Base-by-base conservation (phyloP, 2,329 filamentous ascomycete species). In the Mycocentrospora acerina region DNA sequence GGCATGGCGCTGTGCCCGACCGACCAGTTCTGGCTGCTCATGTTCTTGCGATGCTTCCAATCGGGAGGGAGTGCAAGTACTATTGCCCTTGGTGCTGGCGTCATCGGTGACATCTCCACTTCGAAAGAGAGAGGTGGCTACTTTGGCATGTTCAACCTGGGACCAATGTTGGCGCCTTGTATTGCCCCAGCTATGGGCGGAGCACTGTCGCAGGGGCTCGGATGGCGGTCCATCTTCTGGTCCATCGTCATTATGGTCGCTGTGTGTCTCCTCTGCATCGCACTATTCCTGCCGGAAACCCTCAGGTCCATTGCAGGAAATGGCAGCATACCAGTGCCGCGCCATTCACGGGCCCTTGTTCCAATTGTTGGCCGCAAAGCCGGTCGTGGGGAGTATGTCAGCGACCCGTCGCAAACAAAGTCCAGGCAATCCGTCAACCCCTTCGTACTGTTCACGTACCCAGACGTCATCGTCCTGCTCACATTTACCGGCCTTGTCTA, bases 101-200 rank as follows among this genome's bases (percentile, higher is more conserved):
- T 89, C 2, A 78, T 90, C 11, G 82, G 84, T 1, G 88, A 93
- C 53, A 75, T 90, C 4, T 76, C 82, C 0, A 81, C 83, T 0
- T 81, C 78, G 30, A 75, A 79, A 0, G 85, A 91, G 61, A 73
- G 88, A 51, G 88, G 87, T 3, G 79, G 76, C 39, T 90, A 86
- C 57, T 83, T 90, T 57, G 70, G 85, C 80, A 34, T 77, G 82
- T 43, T 79, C 84, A 14, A 77, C 75, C 22, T 74, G 73, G 4
- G 81, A 78, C 12, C 57, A 1, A 60, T 62, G 59, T 44, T 61
- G 12, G 48, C 59, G 9, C 44, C 61, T 8, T 49, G 54, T 33
- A 57, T 62, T 11, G 60, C 53, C 2, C 64, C 65, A 12, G 55
- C 60, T 1, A 49, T 66, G 7, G 65, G 66, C 16, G 66, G 66